Percentiles rank a stretch among this genome's conserved stretches.
These are phyloP conservation scores for Mycosarcoma mackinlayi DNA, from an alignment of 1,284 basidiomycete genomes.

Conservation along the genomic window DNA sequence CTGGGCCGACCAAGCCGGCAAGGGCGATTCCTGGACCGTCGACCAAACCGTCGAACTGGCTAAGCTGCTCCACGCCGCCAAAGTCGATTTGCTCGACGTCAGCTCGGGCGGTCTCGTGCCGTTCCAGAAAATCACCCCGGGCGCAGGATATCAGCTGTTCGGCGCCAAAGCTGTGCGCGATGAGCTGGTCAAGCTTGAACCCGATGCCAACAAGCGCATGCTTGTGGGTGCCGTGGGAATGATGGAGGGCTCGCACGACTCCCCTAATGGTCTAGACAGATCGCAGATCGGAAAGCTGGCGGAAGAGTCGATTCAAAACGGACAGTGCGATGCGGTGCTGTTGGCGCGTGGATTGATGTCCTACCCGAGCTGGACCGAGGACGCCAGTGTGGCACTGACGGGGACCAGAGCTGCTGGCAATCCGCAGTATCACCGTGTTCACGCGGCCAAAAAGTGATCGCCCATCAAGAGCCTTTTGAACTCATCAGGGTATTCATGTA, in stretches of 20 bases:
- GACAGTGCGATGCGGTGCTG: slow-evolving; percentile 51
- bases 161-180: slow-evolving; percentile 48
- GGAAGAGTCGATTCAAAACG: slow-evolving; percentile 49
- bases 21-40: slow-evolving; percentile 54
- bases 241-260: slow-evolving; percentile 50
- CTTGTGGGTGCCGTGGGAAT: slow-evolving; percentile 61
- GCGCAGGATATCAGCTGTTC: slow-evolving; percentile 62
- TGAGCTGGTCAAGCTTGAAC: slow-evolving; percentile 24
- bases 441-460: slow-evolving; percentile 26
- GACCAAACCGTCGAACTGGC: slow-evolving; percentile 57
- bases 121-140: slow-evolving; percentile 49
- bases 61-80: slow-evolving; percentile 45
- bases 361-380: slow-evolving; percentile 59
- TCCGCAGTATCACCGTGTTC: slow-evolving; percentile 58
- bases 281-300: slow-evolving; percentile 53
- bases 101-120: slow-evolving; percentile 58
- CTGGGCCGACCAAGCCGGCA: slow-evolving; percentile 52
- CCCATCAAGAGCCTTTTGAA: too few species aligned
- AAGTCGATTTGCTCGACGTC: slow-evolving; percentile 64
- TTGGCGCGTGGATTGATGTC: slow-evolving; percentile 57
- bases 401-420: slow-evolving; percentile 44
- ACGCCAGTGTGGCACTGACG: slow-evolving; percentile 46
- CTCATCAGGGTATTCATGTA: too few species aligned
- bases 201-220: slow-evolving; percentile 35
- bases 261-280: slow-evolving; percentile 35